phyloP scores from a whole-genome alignment of 352 stramenopile species.

The Phytophthora cryptogea region DNA sequence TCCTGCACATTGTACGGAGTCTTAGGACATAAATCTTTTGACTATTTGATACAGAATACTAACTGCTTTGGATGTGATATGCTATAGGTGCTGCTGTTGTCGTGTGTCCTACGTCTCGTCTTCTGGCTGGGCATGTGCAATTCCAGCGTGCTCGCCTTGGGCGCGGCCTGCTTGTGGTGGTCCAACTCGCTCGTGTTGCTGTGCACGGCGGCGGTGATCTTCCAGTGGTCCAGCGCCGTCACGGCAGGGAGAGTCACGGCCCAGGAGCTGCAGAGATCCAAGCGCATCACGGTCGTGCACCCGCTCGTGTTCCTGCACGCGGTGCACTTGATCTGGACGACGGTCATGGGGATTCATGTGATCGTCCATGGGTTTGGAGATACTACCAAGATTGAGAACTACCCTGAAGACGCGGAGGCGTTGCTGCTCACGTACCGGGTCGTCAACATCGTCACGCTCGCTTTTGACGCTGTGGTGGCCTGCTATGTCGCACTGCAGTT shows the following conservation, averaged over 20 bases:
- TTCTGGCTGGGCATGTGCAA: constrained; percentile 54
- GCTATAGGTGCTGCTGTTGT: constrained; percentile 46
- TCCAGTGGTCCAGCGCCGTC: constrained; percentile 69
- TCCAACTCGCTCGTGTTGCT: constrained; percentile 70
- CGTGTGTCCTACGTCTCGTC: constrained; percentile 43
- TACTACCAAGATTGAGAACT: constrained; percentile 24
- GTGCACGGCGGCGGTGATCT: constrained; percentile 67
- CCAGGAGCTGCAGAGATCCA: constrained; percentile 53
- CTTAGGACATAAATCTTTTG: constrained; percentile 11
- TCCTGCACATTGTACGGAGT: constrained; percentile 56
- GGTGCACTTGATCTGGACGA: constrained; percentile 49
- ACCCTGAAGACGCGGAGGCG: constrained; percentile 18
- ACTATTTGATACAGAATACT: background rate
- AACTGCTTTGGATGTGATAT: background rate
- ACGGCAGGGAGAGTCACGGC: constrained; percentile 53
- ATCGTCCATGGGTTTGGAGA: constrained; percentile 30
- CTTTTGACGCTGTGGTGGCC: constrained; percentile 50
- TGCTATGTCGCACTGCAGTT: constrained; percentile 53
- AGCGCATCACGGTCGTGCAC: constrained; percentile 52
- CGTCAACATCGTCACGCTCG: constrained; percentile 50
- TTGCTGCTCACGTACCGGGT: constrained; percentile 44
- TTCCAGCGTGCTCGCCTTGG: constrained; percentile 30
- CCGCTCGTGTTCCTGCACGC: constrained; percentile 64
- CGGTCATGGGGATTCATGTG: constrained; percentile 40
- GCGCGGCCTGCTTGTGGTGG: constrained; percentile 54